phyloP scores from a whole-genome alignment of 179 eudicot genomes.

The Drosera spatulata region DNA sequence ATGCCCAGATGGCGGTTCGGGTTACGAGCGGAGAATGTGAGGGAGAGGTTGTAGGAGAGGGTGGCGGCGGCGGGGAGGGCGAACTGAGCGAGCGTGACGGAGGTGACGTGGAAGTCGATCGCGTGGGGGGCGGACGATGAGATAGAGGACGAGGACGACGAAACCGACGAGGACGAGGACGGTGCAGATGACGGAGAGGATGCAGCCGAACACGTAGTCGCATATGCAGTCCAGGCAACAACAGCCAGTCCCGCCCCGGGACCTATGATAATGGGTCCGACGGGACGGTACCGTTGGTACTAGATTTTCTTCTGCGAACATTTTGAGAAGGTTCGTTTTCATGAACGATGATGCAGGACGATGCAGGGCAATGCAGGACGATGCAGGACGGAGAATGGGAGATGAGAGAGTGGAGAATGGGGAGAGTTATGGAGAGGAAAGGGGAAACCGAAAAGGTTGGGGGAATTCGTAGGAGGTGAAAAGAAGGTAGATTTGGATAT shows the following conservation, averaged over 20 bases:
- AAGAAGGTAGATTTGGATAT: too few species aligned
- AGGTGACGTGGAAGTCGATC: slow-evolving; percentile 36
- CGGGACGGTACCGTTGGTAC: slow-evolving; percentile 16
- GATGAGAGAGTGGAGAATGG: too few species aligned
- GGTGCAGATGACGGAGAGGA: slow-evolving; percentile 29
- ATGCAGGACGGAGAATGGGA: too few species aligned
- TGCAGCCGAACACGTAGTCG: slow-evolving; percentile 24
- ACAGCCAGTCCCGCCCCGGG: slow-evolving; percentile 20
- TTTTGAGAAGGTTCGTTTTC: too few species aligned
- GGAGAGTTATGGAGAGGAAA: too few species aligned
- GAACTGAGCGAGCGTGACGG: slow-evolving; percentile 39
- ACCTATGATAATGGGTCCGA: neutral
- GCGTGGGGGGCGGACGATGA: slow-evolving; percentile 45
- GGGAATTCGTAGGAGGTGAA: too few species aligned
- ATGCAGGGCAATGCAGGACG: too few species aligned
- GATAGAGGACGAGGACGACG: slow-evolving; percentile 28
- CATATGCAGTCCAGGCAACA: slow-evolving; percentile 32
- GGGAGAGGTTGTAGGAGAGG: slow-evolving; percentile 47
- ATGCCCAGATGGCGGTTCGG: slow-evolving; percentile 61
- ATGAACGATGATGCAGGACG: too few species aligned
- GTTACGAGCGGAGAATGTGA: slow-evolving; percentile 58
- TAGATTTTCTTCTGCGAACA: neutral
- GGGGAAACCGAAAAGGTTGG: too few species aligned
- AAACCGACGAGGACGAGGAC: slow-evolving; percentile 21
- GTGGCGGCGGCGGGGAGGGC: slow-evolving; percentile 24